These are phyloP conservation scores for Boechera divaricarpa DNA, from an alignment of 345 rosid genomes.

Conservation along the genomic window DNA sequence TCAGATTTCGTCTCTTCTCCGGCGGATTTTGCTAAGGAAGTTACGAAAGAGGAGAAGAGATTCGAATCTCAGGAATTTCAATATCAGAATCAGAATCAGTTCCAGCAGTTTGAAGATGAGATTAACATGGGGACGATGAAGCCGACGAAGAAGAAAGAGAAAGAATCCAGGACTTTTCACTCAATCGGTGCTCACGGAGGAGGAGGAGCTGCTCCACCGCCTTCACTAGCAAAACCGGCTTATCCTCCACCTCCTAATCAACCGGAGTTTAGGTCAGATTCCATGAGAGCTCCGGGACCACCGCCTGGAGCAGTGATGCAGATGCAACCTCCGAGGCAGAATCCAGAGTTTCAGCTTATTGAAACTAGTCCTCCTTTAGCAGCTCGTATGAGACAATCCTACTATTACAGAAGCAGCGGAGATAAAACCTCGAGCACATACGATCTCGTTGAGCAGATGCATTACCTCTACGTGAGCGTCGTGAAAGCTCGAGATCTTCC, in stretches of 20 bases:
- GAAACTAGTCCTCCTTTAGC: constrained; percentile 91
- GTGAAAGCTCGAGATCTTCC: constrained; percentile 95
- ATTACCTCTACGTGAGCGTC: constrained; percentile 79
- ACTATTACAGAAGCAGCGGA: constrained; percentile 60
- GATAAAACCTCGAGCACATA: constrained; percentile 81
- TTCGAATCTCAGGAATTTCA: constrained; percentile 45
- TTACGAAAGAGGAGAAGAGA: constrained; percentile 35
- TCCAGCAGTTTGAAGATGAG: constrained; percentile 35
- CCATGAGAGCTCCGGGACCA: constrained; percentile 57
- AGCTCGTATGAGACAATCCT: constrained; percentile 56
- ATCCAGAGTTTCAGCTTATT: constrained; percentile 67
- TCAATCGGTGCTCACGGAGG: constrained; percentile 58
- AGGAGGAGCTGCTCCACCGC: constrained; percentile 46
- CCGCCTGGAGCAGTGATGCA: constrained; percentile 52
- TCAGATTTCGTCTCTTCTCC: constrained; percentile 18
- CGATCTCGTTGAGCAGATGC: constrained; percentile 95
- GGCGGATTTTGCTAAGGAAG: constrained; percentile 19
- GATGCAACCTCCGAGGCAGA: constrained; percentile 72
- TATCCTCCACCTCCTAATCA: constrained; percentile 37
- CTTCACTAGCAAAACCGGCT: constrained; percentile 22
- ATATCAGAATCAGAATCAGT: constrained; percentile 24
- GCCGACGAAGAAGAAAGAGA: constrained; percentile 62
- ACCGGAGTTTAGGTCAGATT: constrained; percentile 61
- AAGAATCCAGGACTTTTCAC: constrained; percentile 76
- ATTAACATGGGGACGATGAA: constrained; percentile 45